Percentiles rank a stretch among this genome's conserved stretches.
Conservation (phyloP, 352 stramenopile species). For the Phytophthora cactorum region DNA sequence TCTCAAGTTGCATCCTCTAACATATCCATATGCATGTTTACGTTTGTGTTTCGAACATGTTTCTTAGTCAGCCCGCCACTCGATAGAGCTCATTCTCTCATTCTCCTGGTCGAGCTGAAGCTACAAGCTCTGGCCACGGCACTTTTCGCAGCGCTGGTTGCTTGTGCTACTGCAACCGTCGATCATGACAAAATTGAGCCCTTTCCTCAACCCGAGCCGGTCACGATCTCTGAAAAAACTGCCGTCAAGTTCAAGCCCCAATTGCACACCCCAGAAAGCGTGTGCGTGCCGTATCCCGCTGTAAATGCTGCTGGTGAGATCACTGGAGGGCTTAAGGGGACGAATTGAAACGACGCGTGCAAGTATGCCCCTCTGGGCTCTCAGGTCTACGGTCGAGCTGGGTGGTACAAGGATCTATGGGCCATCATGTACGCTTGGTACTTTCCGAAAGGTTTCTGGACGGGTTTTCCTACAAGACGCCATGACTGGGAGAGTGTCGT, state of each 20-base stretch:
- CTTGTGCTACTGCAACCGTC: neutral
- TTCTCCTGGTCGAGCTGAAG: slow-evolving; percentile 4
- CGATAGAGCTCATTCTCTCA: neutral
- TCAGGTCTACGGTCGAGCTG: slow-evolving; percentile 14
- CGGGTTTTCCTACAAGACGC: neutral
- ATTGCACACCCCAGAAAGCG: neutral
- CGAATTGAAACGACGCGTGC: slow-evolving; percentile 1
- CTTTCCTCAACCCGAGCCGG: slow-evolving; percentile 9
- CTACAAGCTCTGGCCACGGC: neutral
- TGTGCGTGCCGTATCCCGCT: slow-evolving; percentile 9
- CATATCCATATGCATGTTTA: neutral
- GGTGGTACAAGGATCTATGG: neutral
- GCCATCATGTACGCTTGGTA: slow-evolving; percentile 27
- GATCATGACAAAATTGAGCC: slow-evolving; percentile 11
- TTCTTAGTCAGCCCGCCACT: neutral
- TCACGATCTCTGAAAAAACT: slow-evolving; percentile 2
- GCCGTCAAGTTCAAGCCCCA: slow-evolving; percentile 16
- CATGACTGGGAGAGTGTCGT: slow-evolving; percentile 18
- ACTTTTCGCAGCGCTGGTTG: neutral
- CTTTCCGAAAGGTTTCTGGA: slow-evolving; percentile 15
- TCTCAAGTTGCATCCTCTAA: too few species aligned
- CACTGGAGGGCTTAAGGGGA: slow-evolving; percentile 2
- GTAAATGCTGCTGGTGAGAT: slow-evolving; percentile 4
- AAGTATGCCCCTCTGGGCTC: neutral
- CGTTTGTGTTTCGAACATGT: neutral